A percentile compares a stretch with the other conserved stretches of the same genome.
Evolutionary conservation across 2,329 filamentous ascomycete species (phyloP).

Genomic region (Exophiala phaeomuriformis): DNA sequence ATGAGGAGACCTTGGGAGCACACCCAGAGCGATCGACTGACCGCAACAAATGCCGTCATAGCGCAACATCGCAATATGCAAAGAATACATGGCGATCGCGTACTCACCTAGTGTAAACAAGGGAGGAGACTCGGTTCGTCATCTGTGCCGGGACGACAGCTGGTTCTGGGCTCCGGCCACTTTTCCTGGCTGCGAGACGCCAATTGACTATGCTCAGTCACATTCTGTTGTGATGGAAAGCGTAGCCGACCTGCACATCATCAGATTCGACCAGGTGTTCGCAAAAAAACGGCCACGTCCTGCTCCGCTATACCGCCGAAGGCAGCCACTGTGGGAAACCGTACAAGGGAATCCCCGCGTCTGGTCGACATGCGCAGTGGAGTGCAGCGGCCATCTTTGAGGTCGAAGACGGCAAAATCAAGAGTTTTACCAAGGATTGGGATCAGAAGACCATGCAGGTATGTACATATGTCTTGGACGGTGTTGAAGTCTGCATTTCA

Average conservation of each 20-base stretch:
- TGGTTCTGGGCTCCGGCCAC: constrained; percentile 35
- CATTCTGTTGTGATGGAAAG: constrained; percentile 34
- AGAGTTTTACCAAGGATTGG: constrained; percentile 36
- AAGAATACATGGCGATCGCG: constrained; percentile 35
- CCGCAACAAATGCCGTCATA: not conserved
- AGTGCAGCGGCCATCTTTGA: constrained; percentile 37
- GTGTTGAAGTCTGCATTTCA: not conserved
- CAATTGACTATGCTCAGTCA: constrained; percentile 35
- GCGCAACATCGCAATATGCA: constrained; percentile 31
- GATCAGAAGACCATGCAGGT: constrained; percentile 30
- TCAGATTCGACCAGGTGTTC: constrained; percentile 33
- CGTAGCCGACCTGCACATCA: constrained; percentile 33
- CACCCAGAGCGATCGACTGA: not conserved
- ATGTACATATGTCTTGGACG: not conserved
- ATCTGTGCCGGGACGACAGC: constrained; percentile 32
- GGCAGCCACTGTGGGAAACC: constrained; percentile 34
- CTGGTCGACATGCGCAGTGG: constrained; percentile 32
- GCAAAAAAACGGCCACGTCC: constrained; percentile 34
- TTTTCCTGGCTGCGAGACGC: constrained; percentile 34
- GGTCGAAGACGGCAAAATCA: constrained; percentile 33
- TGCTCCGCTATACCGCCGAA: constrained; percentile 35
- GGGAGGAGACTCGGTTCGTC: constrained; percentile 31
- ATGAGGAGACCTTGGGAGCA: too few relatives aligned
- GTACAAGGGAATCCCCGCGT: constrained; percentile 33
- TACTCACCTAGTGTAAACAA: constrained; percentile 35